Evolutionary conservation across 768 basidiomycete genomes (phyloP).

Genomic region (Ramaria sp.): DNA sequence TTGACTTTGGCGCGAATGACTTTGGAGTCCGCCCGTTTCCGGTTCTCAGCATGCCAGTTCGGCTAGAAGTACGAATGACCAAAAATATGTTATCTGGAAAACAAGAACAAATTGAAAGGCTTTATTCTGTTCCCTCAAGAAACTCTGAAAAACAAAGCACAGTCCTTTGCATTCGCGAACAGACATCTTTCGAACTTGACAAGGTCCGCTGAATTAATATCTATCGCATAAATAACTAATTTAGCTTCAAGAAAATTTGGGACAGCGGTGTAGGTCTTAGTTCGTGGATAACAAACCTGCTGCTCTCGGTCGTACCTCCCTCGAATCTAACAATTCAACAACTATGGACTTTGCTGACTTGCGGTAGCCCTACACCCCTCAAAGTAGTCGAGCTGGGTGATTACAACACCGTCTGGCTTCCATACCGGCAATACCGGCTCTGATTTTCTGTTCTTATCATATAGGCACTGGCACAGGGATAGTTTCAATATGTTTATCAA

Average conservation of each 20-base stretch:
- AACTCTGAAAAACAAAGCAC: constrained; percentile 1
- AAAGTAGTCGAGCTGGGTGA: constrained; percentile 62
- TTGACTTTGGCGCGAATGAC: constrained; percentile 32
- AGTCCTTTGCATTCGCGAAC: constrained; percentile 51
- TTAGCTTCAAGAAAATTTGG: constrained; percentile 78
- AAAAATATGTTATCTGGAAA: constrained; percentile 23
- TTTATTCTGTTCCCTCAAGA: constrained; percentile 29
- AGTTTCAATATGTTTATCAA: constrained; percentile 55
- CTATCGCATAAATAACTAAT: not conserved
- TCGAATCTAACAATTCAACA: not conserved
- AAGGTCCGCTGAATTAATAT: constrained; percentile 45
- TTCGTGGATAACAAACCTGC: constrained; percentile 49
- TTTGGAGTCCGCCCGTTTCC: constrained; percentile 42
- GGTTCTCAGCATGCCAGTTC: constrained; percentile 61
- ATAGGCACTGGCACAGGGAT: constrained; percentile 81
- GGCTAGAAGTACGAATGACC: constrained; percentile 15
- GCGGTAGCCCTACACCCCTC: not conserved
- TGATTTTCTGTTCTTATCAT: not conserved
- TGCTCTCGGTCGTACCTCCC: not conserved
- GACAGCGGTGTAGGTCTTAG: constrained; percentile 84
- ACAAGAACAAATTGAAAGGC: constrained; percentile 57
- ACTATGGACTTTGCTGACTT: not conserved
- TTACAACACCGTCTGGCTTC: constrained; percentile 11
- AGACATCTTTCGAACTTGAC: constrained; percentile 86
- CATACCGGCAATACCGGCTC: not conserved